Percentiles rank a stretch among this genome's conserved stretches.
These are phyloP conservation scores for Neurospora sp. DNA, from an alignment of 495 filamentous ascomycete species.

Conservation along the genomic window DNA sequence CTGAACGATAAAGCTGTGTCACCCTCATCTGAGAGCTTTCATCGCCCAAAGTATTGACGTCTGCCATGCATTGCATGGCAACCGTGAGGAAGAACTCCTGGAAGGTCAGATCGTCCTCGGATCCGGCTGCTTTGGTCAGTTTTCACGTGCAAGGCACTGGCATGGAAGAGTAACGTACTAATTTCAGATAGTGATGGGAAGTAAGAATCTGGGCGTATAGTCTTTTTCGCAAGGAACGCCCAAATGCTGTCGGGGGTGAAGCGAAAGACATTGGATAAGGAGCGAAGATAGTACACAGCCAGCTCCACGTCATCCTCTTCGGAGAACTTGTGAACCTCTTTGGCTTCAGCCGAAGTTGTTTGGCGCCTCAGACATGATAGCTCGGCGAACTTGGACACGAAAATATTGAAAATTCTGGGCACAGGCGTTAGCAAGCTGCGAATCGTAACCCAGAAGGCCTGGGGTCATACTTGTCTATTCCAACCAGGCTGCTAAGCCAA, in stretches of 20 bases:
- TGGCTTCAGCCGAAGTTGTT: neutral
- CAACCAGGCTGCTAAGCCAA: slow-evolving; percentile 71
- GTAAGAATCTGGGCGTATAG: slow-evolving; percentile 27
- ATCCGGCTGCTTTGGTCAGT: slow-evolving; percentile 28
- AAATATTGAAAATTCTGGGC: slow-evolving; percentile 39
- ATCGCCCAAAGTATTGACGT: slow-evolving; percentile 29
- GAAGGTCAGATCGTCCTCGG: slow-evolving; percentile 41
- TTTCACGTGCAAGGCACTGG: neutral
- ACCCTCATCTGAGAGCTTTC: slow-evolving; percentile 28
- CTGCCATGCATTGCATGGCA: slow-evolving; percentile 46
- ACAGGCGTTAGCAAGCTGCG: neutral
- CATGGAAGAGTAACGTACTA: slow-evolving; percentile 22
- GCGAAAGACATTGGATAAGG: slow-evolving; percentile 59
- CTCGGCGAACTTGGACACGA: slow-evolving; percentile 44
- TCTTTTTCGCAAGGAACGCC: slow-evolving; percentile 45
- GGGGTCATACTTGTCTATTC: slow-evolving; percentile 46
- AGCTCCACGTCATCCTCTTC: slow-evolving; percentile 60
- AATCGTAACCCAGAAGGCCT: neutral
- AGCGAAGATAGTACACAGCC: slow-evolving; percentile 68
- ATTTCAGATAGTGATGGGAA: slow-evolving; percentile 30
- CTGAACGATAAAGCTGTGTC: slow-evolving; percentile 55
- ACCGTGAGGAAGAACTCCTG: slow-evolving; percentile 54
- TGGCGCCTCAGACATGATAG: slow-evolving; percentile 42
- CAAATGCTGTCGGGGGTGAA: slow-evolving; percentile 51
- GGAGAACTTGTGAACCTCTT: slow-evolving; percentile 11